These are phyloP conservation scores for Fomitopsis palustris DNA, from an alignment of 1,284 basidiomycete species.

Conservation along the genomic window DNA sequence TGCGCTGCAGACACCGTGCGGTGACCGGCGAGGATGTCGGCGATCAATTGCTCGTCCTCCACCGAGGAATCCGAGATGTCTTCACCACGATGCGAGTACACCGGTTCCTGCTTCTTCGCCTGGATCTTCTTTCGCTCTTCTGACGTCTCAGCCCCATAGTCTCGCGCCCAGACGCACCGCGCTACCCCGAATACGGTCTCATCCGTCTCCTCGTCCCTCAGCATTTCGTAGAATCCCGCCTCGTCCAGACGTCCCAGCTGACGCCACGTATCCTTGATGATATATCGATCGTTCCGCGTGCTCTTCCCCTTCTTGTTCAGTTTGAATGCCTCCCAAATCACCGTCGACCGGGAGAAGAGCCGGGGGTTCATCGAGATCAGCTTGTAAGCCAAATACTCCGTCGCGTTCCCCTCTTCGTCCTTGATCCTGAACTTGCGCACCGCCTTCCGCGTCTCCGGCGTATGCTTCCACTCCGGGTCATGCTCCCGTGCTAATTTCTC, in stretches of 20 bases:
- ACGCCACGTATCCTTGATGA: background rate
- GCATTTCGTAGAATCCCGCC: background rate
- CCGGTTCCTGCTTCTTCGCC: too few relatives aligned
- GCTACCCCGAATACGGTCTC: too few relatives aligned
- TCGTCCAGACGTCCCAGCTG: background rate
- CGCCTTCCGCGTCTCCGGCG: background rate
- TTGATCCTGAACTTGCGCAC: background rate
- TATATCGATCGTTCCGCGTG: background rate
- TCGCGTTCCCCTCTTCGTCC: background rate
- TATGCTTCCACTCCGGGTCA: background rate
- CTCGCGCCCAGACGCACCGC: too few relatives aligned
- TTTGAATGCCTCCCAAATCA: background rate
- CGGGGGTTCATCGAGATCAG: background rate
- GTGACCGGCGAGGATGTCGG: too few relatives aligned
- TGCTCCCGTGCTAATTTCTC: background rate
- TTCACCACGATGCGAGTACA: too few relatives aligned
- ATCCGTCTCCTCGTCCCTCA: too few relatives aligned
- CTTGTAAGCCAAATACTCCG: constrained; percentile 1
- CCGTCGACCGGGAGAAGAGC: constrained; percentile 6
- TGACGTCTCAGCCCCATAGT: too few relatives aligned
- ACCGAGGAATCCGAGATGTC: too few relatives aligned
- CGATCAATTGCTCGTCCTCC: too few relatives aligned
- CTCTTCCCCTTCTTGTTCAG: background rate
- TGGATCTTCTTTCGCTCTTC: background rate
- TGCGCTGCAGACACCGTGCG: too few relatives aligned